Percentiles rank a stretch among this genome's conserved stretches.
Evolutionary conservation across 2,329 filamentous ascomycete species (phyloP).

Genomic region (Hypoxylon sp.): DNA sequence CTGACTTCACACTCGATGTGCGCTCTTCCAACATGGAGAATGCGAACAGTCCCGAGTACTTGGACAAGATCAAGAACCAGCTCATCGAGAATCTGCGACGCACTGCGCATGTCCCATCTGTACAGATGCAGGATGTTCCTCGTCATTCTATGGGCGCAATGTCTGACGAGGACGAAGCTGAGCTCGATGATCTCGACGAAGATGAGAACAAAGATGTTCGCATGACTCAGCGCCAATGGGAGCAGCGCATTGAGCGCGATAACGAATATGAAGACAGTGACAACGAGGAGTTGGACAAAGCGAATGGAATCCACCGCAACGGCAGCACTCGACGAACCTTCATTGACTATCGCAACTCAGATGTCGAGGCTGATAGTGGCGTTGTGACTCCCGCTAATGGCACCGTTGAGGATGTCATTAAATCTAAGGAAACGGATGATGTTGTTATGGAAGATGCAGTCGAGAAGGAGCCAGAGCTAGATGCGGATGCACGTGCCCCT

Average conservation of each 20-base stretch:
- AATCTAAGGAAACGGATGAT: slow-evolving; percentile 59
- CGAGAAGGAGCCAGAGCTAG: slow-evolving; percentile 44
- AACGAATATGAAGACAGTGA: slow-evolving; percentile 91
- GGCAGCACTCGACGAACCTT: slow-evolving; percentile 66
- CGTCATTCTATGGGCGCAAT: slow-evolving; percentile 73
- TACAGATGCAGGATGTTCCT: slow-evolving; percentile 87
- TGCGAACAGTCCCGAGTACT: slow-evolving; percentile 85
- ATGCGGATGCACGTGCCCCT: slow-evolving; percentile 55
- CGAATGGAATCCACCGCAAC: slow-evolving; percentile 77
- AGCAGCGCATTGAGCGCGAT: slow-evolving; percentile 81
- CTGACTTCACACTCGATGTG: slow-evolving; percentile 92
- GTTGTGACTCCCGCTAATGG: slow-evolving; percentile 58
- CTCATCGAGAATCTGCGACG: slow-evolving; percentile 90
- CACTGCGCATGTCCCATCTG: slow-evolving; percentile 87
- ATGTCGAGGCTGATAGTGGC: slow-evolving; percentile 61
- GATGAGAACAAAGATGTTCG: slow-evolving; percentile 89
- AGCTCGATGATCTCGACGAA: slow-evolving; percentile 80
- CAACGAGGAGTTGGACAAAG: slow-evolving; percentile 83
- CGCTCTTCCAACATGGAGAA: slow-evolving; percentile 92
- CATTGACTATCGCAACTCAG: slow-evolving; percentile 65
- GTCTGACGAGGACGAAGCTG: slow-evolving; percentile 77
- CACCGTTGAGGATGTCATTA: slow-evolving; percentile 55
- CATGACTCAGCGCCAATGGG: slow-evolving; percentile 85
- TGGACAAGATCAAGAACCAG: slow-evolving; percentile 84
- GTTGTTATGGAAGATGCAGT: slow-evolving; percentile 56